Evolutionary conservation across 2,329 filamentous ascomycete species (phyloP), one percentile per base, ranked within the genome.

Genomic region (Scolecobasidium constrictum): DNA sequence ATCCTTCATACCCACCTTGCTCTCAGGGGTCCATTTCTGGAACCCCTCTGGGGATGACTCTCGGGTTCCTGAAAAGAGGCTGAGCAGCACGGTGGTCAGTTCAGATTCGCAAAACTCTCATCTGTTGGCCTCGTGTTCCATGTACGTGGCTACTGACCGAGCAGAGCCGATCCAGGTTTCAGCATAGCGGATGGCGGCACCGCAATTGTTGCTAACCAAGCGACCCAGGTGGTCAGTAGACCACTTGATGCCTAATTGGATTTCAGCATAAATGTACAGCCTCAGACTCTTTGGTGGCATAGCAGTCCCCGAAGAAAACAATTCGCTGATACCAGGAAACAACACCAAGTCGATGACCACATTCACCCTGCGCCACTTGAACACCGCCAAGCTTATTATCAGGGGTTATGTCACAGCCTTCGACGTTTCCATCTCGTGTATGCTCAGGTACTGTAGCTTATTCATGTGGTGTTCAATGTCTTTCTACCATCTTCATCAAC

Each of bases 271-370:
- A 36, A 18, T 36, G 7, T 17, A 36, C 34, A 36, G 16, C 9
- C 34, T 36, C 34, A 36, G 34, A 36, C 34, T 36, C 34, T 36
- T 7, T 36, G 34, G 34, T 36, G 34, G 34, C 34, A 36, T 36
- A 36, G 34, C 9, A 36, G 16, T 36, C 34, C 7, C 34, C 34
- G 34, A 36, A 18, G 34, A 36, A 36, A 18, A 36, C 34, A 36
- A 36, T 36, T 36, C 34, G 34, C 16, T 36, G 34, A 36, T 36
- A 15, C 11, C 17, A 36, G 34, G 34, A 36, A 36, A 36, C 34
- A 36, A 36, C 16, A 36, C 17, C 34, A 36, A 36, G 34, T 18
- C 34, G 34, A 18, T 36, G 34, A 36, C 34, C 34, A 36, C 34
- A 36, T 36, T 36, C 34, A 18, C 34, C 34, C 34, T 36, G 11